phyloP scores from a whole-genome alignment of 768 basidiomycete genomes.

The Leccinellum luteum region DNA sequence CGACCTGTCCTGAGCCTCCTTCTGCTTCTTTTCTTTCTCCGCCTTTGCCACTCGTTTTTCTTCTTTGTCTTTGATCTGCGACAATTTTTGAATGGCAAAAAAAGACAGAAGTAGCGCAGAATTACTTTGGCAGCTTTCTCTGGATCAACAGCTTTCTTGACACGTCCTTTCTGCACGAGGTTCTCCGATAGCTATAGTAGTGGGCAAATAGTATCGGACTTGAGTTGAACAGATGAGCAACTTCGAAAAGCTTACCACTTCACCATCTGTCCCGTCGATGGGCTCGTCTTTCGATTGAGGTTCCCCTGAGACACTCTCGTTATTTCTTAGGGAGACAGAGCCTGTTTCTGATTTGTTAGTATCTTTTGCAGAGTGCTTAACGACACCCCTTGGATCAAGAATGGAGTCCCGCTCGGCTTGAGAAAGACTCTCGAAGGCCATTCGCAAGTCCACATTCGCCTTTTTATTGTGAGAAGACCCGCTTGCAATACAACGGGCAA shows the following conservation, averaged over 20 bases:
- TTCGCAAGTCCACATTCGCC: constrained; percentile 58
- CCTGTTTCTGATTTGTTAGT: constrained; percentile 23
- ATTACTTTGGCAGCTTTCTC: constrained; percentile 44
- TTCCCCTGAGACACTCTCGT: constrained; percentile 19
- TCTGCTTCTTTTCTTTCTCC: constrained; percentile 70
- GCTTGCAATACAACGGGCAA: not conserved
- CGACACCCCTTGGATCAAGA: constrained; percentile 47
- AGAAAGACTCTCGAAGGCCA: constrained; percentile 55
- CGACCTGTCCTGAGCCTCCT: constrained; percentile 69
- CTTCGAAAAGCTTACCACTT: constrained; percentile 31
- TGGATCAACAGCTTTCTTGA: constrained; percentile 53
- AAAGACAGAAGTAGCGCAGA: not conserved
- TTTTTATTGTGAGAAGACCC: constrained; percentile 26
- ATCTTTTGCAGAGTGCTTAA: constrained; percentile 35
- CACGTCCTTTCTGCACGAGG: constrained; percentile 35
- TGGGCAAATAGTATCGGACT: not conserved
- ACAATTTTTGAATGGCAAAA: constrained; percentile 3
- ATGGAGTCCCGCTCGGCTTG: constrained; percentile 55
- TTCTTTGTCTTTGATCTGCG: constrained; percentile 63
- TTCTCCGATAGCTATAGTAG: constrained; percentile 19
- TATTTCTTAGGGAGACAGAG: constrained; percentile 1
- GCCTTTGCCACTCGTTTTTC: constrained; percentile 67
- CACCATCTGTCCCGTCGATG: constrained; percentile 38
- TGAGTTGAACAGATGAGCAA: not conserved
- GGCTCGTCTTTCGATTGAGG: constrained; percentile 27